Conservation (phyloP, 1,139 yeast species). For the Debaryomyces psychrophilus region DNA sequence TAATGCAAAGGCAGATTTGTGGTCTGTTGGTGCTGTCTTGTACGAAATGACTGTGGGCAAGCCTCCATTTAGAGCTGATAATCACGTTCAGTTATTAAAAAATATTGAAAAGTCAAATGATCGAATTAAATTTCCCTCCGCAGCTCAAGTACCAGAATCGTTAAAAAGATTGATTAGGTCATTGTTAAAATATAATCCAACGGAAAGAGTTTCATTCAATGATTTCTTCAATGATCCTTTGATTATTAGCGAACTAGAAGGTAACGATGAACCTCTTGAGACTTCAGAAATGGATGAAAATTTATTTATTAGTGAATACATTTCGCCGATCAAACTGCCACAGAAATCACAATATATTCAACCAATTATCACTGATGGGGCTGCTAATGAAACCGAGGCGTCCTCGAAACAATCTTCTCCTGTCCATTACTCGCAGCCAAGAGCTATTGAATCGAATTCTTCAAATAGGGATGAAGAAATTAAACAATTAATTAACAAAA, state of each 20-base stretch:
- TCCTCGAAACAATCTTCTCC: constrained; percentile 12
- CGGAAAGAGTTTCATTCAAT: constrained; percentile 81
- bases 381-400: constrained; percentile 17
- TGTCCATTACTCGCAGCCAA: constrained; percentile 10
- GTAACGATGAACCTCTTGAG: constrained; percentile 61
- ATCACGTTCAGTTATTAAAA: constrained; percentile 84
- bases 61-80: constrained; percentile 93
- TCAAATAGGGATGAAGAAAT: constrained; percentile 45
- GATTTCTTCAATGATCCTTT: constrained; percentile 79
- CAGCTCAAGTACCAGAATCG: constrained; percentile 61
- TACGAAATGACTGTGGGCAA: constrained; percentile 94
- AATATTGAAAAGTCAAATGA: constrained; percentile 84
- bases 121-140: constrained; percentile 70
- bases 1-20: constrained; percentile 94
- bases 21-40: constrained; percentile 97
- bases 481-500: constrained; percentile 45
- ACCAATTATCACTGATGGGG: constrained; percentile 16
- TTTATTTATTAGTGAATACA: constrained; percentile 81
- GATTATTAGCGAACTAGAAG: constrained; percentile 48
- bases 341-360: constrained; percentile 22
- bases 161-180: constrained; percentile 72
- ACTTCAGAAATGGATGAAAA: constrained; percentile 74
- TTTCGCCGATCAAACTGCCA: constrained; percentile 40
- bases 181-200: constrained; percentile 79
- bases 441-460: not conserved